A percentile compares a stretch with the other conserved stretches of the same genome.
Evolutionary conservation across 805 yeast species (phyloP).

Genomic region (Nadsonia fulvescens): DNA sequence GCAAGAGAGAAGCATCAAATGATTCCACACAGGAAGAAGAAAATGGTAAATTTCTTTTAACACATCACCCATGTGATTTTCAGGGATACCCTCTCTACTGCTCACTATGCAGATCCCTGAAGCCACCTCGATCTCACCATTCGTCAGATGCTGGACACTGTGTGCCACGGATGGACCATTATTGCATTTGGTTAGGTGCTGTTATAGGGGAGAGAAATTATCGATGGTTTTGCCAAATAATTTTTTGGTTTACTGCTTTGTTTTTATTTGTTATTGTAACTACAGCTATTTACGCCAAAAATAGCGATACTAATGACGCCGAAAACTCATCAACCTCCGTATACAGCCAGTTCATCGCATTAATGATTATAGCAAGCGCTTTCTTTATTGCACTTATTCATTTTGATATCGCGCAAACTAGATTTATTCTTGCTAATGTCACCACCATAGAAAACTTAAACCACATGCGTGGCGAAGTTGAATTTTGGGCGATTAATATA

Average conservation of each 20-base stretch:
- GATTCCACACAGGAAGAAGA: conserved; percentile 10
- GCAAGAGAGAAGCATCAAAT: not conserved
- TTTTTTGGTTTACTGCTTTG: conserved; percentile 19
- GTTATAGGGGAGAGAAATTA: conserved; percentile 56
- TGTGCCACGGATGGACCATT: conserved; percentile 68
- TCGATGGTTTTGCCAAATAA: conserved; percentile 36
- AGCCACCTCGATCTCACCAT: conserved; percentile 55
- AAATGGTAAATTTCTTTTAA: not conserved
- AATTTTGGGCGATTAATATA: conserved; percentile 6
- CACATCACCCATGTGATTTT: conserved; percentile 41
- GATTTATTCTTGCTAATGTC: conserved; percentile 28
- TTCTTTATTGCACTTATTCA: conserved; percentile 29
- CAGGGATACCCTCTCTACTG: conserved; percentile 72
- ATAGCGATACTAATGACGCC: conserved; percentile 12
- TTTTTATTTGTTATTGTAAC: conserved; percentile 24
- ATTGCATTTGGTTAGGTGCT: conserved; percentile 60
- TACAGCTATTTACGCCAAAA: conserved; percentile 18
- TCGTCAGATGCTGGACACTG: conserved; percentile 37
- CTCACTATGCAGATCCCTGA: conserved; percentile 42
- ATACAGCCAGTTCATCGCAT: conserved; percentile 32
- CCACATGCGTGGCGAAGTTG: conserved; percentile 15
- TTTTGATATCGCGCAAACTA: conserved; percentile 25
- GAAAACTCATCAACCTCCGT: conserved; percentile 1
- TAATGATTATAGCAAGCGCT: conserved; percentile 27
- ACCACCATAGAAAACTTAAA: conserved; percentile 45